These are phyloP conservation scores for Solanum chacoense DNA, from an alignment of 305 asterid genomes.

Conservation along the genomic window DNA sequence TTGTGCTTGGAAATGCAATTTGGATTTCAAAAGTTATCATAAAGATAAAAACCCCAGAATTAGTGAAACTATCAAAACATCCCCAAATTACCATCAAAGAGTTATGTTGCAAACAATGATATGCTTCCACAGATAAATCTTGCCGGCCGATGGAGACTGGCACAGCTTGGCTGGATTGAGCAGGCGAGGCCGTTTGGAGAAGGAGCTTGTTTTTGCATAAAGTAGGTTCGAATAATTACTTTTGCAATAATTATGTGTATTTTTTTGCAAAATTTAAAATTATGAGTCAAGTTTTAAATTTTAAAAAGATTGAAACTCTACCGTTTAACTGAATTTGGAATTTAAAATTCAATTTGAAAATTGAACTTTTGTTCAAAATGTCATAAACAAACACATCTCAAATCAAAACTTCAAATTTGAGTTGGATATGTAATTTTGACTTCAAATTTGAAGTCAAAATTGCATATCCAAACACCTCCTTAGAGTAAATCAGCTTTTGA, in stretches of 20 bases:
- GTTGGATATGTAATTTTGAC: too few species aligned
- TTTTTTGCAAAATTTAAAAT: not conserved
- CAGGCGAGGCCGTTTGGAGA: not conserved
- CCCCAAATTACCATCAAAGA: not conserved
- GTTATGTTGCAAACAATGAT: not conserved
- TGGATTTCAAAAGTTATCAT: not conserved
- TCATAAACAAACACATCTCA: not conserved
- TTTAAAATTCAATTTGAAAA: not conserved
- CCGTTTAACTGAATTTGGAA: not conserved
- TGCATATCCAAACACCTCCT: not conserved
- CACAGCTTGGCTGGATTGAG: not conserved
- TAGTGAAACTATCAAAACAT: not conserved
- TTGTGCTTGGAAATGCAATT: not conserved
- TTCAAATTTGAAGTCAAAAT: not conserved
- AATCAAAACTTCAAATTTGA: not conserved
- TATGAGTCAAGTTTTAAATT: not conserved
- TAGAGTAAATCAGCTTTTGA: not conserved
- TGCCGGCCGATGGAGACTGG: not conserved
- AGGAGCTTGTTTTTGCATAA: not conserved
- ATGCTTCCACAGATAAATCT: not conserved
- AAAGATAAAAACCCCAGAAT: not conserved
- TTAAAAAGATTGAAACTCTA: not conserved
- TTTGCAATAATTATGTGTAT: not conserved
- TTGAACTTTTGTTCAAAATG: not conserved
- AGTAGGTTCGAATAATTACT: not conserved